phyloP scores from a whole-genome alignment of 495 filamentous ascomycete species.

The Penicillium samsonianum region DNA sequence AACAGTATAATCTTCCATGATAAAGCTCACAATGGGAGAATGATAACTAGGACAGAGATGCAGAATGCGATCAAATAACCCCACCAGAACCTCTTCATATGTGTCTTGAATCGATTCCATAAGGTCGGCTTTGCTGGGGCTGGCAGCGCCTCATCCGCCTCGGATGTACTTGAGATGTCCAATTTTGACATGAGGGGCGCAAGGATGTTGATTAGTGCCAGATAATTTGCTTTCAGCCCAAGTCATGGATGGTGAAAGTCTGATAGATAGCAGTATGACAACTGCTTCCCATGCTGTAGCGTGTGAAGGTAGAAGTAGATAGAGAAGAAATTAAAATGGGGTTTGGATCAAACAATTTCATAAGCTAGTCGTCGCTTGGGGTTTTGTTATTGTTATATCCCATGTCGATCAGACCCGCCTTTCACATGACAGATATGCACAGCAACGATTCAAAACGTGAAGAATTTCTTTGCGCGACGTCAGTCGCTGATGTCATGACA shows the following conservation, averaged over 20 bases:
- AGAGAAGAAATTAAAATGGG: not conserved
- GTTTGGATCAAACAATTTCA: not conserved
- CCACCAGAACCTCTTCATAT: constrained; percentile 40
- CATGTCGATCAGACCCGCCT: constrained; percentile 6
- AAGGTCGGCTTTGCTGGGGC: constrained; percentile 20
- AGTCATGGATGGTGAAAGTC: not conserved
- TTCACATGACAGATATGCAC: not conserved
- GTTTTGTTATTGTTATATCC: not conserved
- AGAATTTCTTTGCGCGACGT: not conserved
- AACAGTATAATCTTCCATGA: not conserved
- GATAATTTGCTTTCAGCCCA: not conserved
- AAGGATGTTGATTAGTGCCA: not conserved
- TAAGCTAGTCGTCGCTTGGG: not conserved
- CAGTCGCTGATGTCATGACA: not conserved
- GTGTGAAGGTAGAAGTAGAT: not conserved
- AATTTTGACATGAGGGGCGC: constrained; percentile 26
- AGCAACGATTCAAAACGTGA: not conserved
- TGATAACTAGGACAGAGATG: constrained; percentile 22
- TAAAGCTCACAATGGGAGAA: constrained; percentile 30
- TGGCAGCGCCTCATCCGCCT: constrained; percentile 7
- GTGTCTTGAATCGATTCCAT: constrained; percentile 28
- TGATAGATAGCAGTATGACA: not conserved
- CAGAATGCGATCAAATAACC: constrained; percentile 27
- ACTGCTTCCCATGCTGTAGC: not conserved
- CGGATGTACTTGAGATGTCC: constrained; percentile 23